phyloP scores from a whole-genome alignment of 2,329 filamentous ascomycete species.

The Hypoxylon rubiginosum region DNA sequence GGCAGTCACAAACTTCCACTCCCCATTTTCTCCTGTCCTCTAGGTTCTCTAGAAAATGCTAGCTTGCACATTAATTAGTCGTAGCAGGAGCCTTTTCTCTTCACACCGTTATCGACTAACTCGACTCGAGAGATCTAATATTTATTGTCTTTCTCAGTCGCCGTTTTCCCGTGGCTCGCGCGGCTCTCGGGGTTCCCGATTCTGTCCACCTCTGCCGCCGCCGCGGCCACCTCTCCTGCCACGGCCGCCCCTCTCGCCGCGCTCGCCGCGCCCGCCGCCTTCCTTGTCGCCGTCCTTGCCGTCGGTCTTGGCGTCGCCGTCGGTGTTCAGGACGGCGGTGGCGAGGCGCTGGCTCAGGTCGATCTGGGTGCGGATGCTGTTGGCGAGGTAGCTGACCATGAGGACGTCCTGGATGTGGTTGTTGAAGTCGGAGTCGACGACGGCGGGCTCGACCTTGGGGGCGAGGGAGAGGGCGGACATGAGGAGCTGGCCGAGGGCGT shows the following conservation, averaged over 20 bases:
- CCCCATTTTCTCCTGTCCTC: not conserved
- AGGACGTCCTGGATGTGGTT: constrained; percentile 99
- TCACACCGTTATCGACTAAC: not conserved
- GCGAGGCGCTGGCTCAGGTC: constrained; percentile 96
- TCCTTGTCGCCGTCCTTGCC: constrained; percentile 57
- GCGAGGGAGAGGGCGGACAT: constrained; percentile 93
- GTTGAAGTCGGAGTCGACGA: constrained; percentile 99
- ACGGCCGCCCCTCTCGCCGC: constrained; percentile 64
- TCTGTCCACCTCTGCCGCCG: constrained; percentile 62
- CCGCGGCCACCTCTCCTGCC: constrained; percentile 66
- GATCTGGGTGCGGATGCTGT: constrained; percentile 99
- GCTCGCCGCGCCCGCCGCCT: constrained; percentile 49
- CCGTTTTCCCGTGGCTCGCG: constrained; percentile 54
- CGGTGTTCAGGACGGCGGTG: constrained; percentile 73
- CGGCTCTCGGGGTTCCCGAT: constrained; percentile 55
- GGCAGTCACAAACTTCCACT: not conserved
- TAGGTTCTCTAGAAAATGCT: too few relatives aligned
- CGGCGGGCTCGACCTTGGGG: constrained; percentile 90
- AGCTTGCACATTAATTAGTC: not conserved
- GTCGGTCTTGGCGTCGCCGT: constrained; percentile 59
- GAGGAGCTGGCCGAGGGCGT: constrained; percentile 92
- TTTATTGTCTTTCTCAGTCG: constrained; percentile 30
- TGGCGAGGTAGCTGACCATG: constrained; percentile 97
- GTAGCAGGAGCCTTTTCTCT: not conserved
- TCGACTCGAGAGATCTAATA: not conserved